Base-by-base conservation (phyloP, 805 yeast species). In the Middelhovenomyces tepae region DNA sequence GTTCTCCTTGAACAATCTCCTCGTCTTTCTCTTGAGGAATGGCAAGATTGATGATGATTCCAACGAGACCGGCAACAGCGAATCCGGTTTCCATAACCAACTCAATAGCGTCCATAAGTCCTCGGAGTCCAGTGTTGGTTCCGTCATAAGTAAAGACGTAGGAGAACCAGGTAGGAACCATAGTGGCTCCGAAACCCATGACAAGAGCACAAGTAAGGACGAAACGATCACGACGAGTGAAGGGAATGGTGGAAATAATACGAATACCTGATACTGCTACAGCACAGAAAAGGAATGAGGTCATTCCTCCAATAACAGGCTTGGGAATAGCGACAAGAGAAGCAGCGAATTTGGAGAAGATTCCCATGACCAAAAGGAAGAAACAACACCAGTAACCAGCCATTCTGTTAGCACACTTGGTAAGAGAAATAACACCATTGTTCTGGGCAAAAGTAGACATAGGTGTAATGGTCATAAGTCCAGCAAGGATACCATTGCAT, bases 401-500 rank as follows among this genome's bases (percentile, higher is more conserved):
- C 31, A 69, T 65, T 61, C 93, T 71, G 48, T 83, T 77, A 30
- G 95, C 95, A 61, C 95, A 85, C 56, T 83, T 84, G 31, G 95
- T 87, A 55, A 87, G 69, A 26, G 94, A 78, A 45, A 86, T 85
- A 38, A 86, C 95, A 66, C 95, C 95, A 55, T 87, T 87, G 61
- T 87, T 87, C 60, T 86, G 95, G 9, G 95, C 95, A 64, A 87
- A 87, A 0, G 91, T 79, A 8, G 93, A 77, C 74, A 85, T 67
- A 37, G 95, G 95, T n/a, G 94, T 80, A 35, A 81, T 62, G 14
- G 94, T 85, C 69, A 75, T 70, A 28, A 86, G 64, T 27, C 86
- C 85, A 10, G 91, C 78, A 3, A 85, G 42, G 15, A 79, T 47
- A 40, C 94, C 87, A 54, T 80, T 80, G 45, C 83, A 47, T 28